phyloP scores from a whole-genome alignment of 192 early-diverging fungal species.

The Umbelopsis ramanniana region DNA sequence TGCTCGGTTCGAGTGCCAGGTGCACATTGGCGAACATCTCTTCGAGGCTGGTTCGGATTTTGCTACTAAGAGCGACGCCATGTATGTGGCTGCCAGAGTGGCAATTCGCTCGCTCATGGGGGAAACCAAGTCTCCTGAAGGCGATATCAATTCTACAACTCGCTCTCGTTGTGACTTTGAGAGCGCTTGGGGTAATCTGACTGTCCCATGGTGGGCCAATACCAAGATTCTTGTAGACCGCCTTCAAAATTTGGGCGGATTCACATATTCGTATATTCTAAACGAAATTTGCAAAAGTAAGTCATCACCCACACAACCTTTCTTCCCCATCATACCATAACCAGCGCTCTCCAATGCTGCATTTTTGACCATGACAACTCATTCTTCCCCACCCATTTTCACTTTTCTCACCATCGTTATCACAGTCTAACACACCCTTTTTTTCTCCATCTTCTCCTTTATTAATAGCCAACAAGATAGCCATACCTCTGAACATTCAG shows the following conservation, averaged over 20 bases:
- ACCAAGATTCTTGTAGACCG: constrained; percentile 23
- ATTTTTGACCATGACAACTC: too few species aligned
- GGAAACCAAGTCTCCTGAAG: constrained; percentile 11
- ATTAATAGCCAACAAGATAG: constrained; percentile 15
- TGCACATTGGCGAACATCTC: constrained; percentile 4
- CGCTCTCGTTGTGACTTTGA: constrained; percentile 22
- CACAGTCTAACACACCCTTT: too few species aligned
- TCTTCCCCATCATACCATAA: too few species aligned
- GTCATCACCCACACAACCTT: background rate
- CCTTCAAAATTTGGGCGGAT: constrained; percentile 21
- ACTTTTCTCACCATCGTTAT: too few species aligned
- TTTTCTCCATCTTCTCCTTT: background rate
- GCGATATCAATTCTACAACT: background rate
- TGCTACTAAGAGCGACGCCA: constrained; percentile 27
- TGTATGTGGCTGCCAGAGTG: constrained; percentile 10
- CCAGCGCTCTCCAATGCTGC: too few species aligned
- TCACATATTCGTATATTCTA: constrained; percentile 24
- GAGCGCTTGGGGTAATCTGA: constrained; percentile 25
- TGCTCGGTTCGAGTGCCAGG: constrained; percentile 20
- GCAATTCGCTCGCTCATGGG: constrained; percentile 19
- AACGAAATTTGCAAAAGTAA: constrained; percentile 27
- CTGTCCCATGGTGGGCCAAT: constrained; percentile 25
- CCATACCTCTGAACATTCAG: constrained; percentile 19
- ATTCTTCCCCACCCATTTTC: too few species aligned
- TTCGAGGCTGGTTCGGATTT: constrained; percentile 24